These are phyloP conservation scores for Glomus cerebriforme DNA, from an alignment of 192 early-diverging fungal genomes.

Conservation along the genomic window DNA sequence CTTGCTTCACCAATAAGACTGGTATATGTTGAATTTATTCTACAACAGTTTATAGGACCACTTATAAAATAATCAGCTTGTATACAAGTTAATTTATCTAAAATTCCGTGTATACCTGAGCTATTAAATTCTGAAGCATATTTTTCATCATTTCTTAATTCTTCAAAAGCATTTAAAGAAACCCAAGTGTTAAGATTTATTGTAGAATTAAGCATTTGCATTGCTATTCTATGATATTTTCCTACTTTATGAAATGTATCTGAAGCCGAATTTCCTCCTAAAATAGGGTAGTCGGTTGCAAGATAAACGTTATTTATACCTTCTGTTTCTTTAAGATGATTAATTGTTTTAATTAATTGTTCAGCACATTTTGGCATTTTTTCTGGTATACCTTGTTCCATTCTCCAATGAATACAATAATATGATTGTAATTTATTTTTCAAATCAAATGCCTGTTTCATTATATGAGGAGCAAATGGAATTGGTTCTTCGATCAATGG, in stretches of 20 bases:
- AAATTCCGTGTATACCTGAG: conserved; percentile 22
- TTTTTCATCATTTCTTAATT: background rate
- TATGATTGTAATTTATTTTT: background rate
- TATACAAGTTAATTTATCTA: conserved; percentile 36
- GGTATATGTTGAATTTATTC: background rate
- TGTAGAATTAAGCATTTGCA: background rate
- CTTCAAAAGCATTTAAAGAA: background rate
- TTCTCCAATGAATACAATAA: conserved; percentile 19
- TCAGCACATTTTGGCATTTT: conserved; percentile 10
- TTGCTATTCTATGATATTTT: conserved; percentile 3
- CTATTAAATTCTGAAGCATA: background rate
- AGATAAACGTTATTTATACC: conserved; percentile 5
- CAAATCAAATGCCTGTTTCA: background rate
- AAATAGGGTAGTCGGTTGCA: conserved; percentile 13
- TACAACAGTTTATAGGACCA: conserved; percentile 3
- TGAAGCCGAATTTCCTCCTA: background rate
- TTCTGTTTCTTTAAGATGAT: background rate
- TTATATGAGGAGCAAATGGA: background rate
- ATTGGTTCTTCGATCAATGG: background rate
- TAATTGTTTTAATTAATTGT: background rate
- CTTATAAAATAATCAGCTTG: conserved; percentile 25
- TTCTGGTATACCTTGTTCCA: background rate
- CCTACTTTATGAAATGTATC: background rate
- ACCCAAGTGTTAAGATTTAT: background rate
- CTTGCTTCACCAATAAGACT: background rate